Evolutionary conservation across 495 filamentous ascomycete species (phyloP).

Genomic region (Alectoria sarmentosa): DNA sequence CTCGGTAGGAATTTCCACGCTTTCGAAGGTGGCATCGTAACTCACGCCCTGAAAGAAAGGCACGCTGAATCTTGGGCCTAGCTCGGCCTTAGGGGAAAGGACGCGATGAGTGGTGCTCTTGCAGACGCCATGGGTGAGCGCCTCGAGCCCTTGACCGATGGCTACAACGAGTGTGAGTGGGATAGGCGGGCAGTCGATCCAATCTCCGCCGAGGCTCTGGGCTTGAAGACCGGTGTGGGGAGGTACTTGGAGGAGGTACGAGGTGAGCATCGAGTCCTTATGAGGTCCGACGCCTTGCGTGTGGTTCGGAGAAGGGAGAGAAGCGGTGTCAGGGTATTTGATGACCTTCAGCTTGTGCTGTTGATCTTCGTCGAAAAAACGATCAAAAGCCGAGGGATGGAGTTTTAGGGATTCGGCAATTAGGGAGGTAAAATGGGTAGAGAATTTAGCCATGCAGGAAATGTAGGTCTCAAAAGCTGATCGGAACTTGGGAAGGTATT

Average conservation of each 20-base stretch:
- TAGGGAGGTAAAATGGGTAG: slow-evolving; percentile 69
- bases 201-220: slow-evolving; percentile 73
- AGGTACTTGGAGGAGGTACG: slow-evolving; percentile 82
- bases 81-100: slow-evolving; percentile 51
- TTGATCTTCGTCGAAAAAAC: slow-evolving; percentile 74
- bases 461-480: slow-evolving; percentile 68
- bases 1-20: slow-evolving; percentile 60
- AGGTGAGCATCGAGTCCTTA: slow-evolving; percentile 86
- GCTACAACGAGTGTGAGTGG: slow-evolving; percentile 67
- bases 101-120: slow-evolving; percentile 83
- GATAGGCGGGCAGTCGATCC: slow-evolving; percentile 58
- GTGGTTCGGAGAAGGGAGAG: slow-evolving; percentile 33
- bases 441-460: slow-evolving; percentile 58
- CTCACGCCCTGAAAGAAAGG: slow-evolving; percentile 93
- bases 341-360: slow-evolving; percentile 93
- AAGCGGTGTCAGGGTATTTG: slow-evolving; percentile 66
- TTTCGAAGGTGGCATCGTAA: slow-evolving; percentile 71
- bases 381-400: slow-evolving; percentile 61
- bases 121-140: slow-evolving; percentile 83
- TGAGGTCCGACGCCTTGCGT: slow-evolving; percentile 78
- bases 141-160: slow-evolving; percentile 89
- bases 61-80: slow-evolving; percentile 71
- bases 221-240: slow-evolving; percentile 77
- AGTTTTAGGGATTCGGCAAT: slow-evolving; percentile 85
- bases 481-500: slow-evolving; percentile 64